Evolutionary conservation across 2,329 filamentous ascomycete species (phyloP).

Genomic region (Lachnellula cervina): DNA sequence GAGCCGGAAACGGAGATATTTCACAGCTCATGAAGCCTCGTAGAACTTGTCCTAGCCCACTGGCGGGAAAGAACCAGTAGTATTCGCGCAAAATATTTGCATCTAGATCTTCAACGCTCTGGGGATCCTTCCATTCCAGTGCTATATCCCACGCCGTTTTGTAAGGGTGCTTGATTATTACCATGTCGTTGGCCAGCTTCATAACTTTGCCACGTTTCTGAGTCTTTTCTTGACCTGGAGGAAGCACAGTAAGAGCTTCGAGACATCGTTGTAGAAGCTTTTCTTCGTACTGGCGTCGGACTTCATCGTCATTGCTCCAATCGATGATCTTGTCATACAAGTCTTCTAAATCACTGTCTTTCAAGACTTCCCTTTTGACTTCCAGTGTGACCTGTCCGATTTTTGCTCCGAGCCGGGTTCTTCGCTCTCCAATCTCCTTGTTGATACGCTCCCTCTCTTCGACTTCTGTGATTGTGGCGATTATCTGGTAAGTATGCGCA

Average conservation of each 20-base stretch:
- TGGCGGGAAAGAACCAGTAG: slow-evolving; percentile 75
- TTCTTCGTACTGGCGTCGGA: slow-evolving; percentile 81
- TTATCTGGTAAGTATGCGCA: slow-evolving; percentile 70
- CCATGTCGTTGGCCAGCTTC: slow-evolving; percentile 83
- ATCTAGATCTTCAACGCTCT: slow-evolving; percentile 72
- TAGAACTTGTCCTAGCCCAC: slow-evolving; percentile 76
- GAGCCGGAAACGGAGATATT: slow-evolving; percentile 71
- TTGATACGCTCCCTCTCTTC: slow-evolving; percentile 90
- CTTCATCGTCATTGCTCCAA: slow-evolving; percentile 83
- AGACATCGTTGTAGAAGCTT: slow-evolving; percentile 79
- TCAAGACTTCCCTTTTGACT: slow-evolving; percentile 80
- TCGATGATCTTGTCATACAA: slow-evolving; percentile 81
- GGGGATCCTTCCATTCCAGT: slow-evolving; percentile 81
- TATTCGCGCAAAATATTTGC: slow-evolving; percentile 74
- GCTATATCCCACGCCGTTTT: slow-evolving; percentile 86
- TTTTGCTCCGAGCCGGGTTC: slow-evolving; percentile 80
- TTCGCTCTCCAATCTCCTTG: slow-evolving; percentile 79
- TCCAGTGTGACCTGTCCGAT: slow-evolving; percentile 79
- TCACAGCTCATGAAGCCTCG: slow-evolving; percentile 77
- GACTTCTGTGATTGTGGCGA: slow-evolving; percentile 77
- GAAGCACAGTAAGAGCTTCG: slow-evolving; percentile 68
- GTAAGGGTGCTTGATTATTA: slow-evolving; percentile 90
- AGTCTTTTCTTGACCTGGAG: slow-evolving; percentile 58
- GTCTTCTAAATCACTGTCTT: slow-evolving; percentile 69
- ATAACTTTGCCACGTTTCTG: slow-evolving; percentile 68